These are phyloP conservation scores for Thalassiosira allenii DNA, from an alignment of 352 stramenopile species.

Conservation along the genomic window DNA sequence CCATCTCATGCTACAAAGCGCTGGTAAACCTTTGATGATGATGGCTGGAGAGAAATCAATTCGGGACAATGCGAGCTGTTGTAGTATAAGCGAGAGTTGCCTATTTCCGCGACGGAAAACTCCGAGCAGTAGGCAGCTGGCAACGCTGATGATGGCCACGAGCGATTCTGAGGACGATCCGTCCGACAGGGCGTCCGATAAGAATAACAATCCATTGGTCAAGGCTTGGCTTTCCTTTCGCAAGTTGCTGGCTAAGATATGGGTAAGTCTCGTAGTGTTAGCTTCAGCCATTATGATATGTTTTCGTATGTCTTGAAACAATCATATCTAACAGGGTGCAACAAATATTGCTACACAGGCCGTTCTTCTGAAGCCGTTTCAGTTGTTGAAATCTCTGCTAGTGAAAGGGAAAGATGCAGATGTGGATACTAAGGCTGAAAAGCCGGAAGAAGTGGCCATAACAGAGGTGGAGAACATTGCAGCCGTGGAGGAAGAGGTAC, in stretches of 20 bases:
- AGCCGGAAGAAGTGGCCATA: slow-evolving; percentile 40
- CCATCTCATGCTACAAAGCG: no score
- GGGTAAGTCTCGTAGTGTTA: slow-evolving; percentile 26
- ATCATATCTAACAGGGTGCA: no score
- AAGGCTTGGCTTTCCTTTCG: slow-evolving; percentile 39
- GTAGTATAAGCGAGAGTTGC: background rate
- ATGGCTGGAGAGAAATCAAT: no score
- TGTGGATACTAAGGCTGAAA: background rate
- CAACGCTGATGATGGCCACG: background rate
- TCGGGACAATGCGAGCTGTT: no score
- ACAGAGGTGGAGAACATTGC: slow-evolving; percentile 45
- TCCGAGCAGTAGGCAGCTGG: background rate
- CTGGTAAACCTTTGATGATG: no score
- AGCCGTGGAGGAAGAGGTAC: slow-evolving; percentile 9
- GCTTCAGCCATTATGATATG: background rate
- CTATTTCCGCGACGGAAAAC: background rate
- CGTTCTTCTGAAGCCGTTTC: slow-evolving; percentile 43
- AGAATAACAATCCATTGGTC: slow-evolving; percentile 34
- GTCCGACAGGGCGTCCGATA: slow-evolving; percentile 6
- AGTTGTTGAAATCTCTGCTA: slow-evolving; percentile 36
- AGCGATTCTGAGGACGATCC: slow-evolving; percentile 3
- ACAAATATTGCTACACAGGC: no score
- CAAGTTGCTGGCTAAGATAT: slow-evolving; percentile 42
- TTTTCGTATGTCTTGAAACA: no score
- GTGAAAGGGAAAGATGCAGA: slow-evolving; percentile 13